Conservation (phyloP, 495 filamentous ascomycete genomes). For the Trichocladium uniseriatum region DNA sequence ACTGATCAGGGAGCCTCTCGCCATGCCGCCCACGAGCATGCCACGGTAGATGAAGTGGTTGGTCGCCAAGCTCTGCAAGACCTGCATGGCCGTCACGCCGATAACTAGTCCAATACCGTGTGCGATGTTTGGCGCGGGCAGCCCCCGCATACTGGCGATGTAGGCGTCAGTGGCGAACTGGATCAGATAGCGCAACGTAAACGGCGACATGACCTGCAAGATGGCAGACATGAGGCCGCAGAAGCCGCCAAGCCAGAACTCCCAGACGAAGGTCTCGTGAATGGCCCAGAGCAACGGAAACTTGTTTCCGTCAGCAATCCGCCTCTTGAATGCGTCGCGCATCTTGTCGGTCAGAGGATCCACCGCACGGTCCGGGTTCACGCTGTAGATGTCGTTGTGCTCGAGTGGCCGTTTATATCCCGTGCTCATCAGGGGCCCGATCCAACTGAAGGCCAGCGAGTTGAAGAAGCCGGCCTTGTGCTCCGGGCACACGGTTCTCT, state of each 20-base stretch:
- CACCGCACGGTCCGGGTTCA: constrained; percentile 72
- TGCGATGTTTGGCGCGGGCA: constrained; percentile 51
- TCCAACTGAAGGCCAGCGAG: constrained; percentile 56
- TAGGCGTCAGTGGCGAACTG: constrained; percentile 74
- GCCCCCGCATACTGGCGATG: constrained; percentile 39
- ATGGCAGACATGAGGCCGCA: constrained; percentile 66
- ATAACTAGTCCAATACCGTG: constrained; percentile 64
- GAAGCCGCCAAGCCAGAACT: constrained; percentile 74
- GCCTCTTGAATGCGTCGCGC: constrained; percentile 54
- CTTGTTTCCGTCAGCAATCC: constrained; percentile 57
- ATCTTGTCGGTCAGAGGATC: constrained; percentile 56
- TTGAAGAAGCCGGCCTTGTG: constrained; percentile 52
- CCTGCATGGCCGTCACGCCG: constrained; percentile 69
- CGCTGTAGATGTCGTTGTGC: constrained; percentile 73
- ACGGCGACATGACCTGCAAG: constrained; percentile 65
- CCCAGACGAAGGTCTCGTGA: constrained; percentile 76
- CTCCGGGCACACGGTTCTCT: constrained; percentile 46
- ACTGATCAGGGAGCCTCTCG: constrained; percentile 62
- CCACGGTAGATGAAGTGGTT: constrained; percentile 79
- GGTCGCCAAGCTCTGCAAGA: constrained; percentile 57
- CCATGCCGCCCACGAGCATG: constrained; percentile 71
- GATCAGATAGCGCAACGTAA: constrained; percentile 65
- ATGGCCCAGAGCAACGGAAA: constrained; percentile 70
- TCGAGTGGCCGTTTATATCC: constrained; percentile 83
- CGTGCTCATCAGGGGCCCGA: constrained; percentile 57